A percentile compares a stretch with the other conserved stretches of the same genome.
These are phyloP conservation scores for Prototheca wickerhamii DNA, from an alignment of 163 green algal genomes.

Conservation along the genomic window DNA sequence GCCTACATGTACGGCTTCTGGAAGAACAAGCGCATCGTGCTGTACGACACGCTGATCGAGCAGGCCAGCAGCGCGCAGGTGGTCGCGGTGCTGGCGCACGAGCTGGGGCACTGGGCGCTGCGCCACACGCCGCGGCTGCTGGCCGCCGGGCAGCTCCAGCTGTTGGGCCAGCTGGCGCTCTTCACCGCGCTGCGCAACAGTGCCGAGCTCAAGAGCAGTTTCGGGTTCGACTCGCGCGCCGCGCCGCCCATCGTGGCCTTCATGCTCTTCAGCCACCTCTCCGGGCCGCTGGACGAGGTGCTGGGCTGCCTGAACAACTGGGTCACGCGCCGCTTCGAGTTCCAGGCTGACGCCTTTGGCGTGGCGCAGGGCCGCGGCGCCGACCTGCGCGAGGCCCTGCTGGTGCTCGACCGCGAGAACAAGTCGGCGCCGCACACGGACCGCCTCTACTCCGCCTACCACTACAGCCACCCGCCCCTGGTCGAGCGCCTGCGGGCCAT, in stretches of 20 bases:
- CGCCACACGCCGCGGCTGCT: constrained; percentile 48
- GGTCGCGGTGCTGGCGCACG: constrained; percentile 81
- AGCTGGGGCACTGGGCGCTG: constrained; percentile 70
- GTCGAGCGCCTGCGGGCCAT: constrained; percentile 67
- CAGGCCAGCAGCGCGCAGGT: constrained; percentile 69
- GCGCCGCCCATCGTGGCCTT: constrained; percentile 38
- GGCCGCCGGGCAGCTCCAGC: constrained; percentile 27
- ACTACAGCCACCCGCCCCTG: constrained; percentile 78
- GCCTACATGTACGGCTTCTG: constrained; percentile 92
- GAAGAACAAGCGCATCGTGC: constrained; percentile 89
- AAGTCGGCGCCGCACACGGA: constrained; percentile 70
- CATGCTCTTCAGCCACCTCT: constrained; percentile 38
- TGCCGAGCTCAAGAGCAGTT: constrained; percentile 36
- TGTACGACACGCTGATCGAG: constrained; percentile 84
- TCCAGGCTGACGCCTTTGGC: constrained; percentile 76
- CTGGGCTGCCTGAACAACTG: constrained; percentile 48
- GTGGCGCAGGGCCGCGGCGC: constrained; percentile 40
- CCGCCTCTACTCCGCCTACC: constrained; percentile 63
- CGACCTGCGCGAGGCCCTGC: constrained; percentile 51
- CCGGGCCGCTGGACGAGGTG: constrained; percentile 39
- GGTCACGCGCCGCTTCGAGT: constrained; percentile 68
- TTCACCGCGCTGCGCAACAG: constrained; percentile 38
- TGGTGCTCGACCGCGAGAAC: constrained; percentile 76
- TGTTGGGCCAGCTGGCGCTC: constrained; percentile 40
- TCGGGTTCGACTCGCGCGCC: constrained; percentile 38